phyloP scores from a whole-genome alignment of 306 rosid species.

The Canavalia ensiformis region DNA sequence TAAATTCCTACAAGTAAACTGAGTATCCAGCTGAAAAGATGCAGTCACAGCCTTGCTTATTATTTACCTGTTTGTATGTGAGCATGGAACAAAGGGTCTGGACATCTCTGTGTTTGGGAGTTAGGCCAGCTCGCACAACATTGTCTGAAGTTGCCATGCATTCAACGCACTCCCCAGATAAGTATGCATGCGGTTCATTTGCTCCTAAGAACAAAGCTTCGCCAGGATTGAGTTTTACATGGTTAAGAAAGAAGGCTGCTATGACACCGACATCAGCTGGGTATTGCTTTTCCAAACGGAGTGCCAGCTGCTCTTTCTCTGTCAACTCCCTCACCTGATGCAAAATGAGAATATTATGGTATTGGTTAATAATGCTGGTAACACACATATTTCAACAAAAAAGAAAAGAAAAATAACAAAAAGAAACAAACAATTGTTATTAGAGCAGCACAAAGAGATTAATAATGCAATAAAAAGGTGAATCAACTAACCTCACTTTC shows the following conservation, averaged over 20 bases:
- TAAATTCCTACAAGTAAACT: not conserved
- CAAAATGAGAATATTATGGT: slow-evolving; percentile 4
- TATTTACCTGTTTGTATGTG: slow-evolving; percentile 82
- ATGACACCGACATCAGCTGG: slow-evolving; percentile 87
- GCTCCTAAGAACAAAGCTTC: slow-evolving; percentile 90
- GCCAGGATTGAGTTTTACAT: slow-evolving; percentile 86
- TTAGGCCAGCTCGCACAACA: slow-evolving; percentile 95
- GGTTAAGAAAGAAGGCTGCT: slow-evolving; percentile 90
- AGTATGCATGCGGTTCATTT: slow-evolving; percentile 93
- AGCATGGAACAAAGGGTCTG: slow-evolving; percentile 95
- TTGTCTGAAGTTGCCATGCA: slow-evolving; percentile 99
- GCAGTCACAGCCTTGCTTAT: slow-evolving; percentile 28
- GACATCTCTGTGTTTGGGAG: slow-evolving; percentile 90
- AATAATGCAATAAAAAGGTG: no score
- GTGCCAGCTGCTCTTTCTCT: slow-evolving; percentile 78
- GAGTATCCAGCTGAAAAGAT: slow-evolving; percentile 15
- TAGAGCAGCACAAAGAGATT: no score
- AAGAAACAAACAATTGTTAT: no score
- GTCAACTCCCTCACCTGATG: slow-evolving; percentile 82
- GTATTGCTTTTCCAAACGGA: slow-evolving; percentile 84
- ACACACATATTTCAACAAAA: not conserved
- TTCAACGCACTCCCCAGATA: slow-evolving; percentile 83
- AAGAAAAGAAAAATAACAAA: no score
- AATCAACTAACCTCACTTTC: slow-evolving; percentile 74
- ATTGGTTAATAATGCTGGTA: not conserved